Evolutionary conservation across 148 eudicot genomes (phyloP), one percentile per base, ranked within the genome.

Genomic region (Agrostemma githago): DNA sequence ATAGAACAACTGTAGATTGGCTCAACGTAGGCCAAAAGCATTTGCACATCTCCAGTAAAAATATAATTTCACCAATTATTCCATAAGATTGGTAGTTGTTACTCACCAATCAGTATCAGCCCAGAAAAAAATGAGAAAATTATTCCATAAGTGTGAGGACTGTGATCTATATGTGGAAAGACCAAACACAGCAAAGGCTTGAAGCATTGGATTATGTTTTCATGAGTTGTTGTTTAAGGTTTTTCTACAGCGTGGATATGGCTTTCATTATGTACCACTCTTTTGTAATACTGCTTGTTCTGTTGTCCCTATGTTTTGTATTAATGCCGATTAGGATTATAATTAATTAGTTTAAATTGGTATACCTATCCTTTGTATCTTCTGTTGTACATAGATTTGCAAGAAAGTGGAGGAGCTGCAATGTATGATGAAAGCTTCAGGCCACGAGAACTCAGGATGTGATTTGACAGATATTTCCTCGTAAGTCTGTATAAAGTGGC

Each of bases 331-430:
- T 66, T n/a, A 66, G 19, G 19, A 44, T 19, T 42, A 20, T 46
- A 53, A 20, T 48, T 70, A 5, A 53, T 48, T 54, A 8, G n/a
- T 41, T 12, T n/a, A 37, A 56, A 17, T 46, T 56, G 41, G 71
- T 71, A 15, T 46, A 17, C 19, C 39, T 59, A 66, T 76, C 34
- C 56, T 15, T 19, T 46, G 46, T 16, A 42, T 70, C 17, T 48
- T 66, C 40, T 70, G 66, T 61, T 66, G 64, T 61, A 46, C 63
- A 39, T 79, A 93, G 98, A 85, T 93, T 74, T 81, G 82, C 38
- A 81, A 77, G 62, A 88, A 90, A 86, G 92, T 93, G 71, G 86
- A 76, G 84, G 93, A 93, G 82, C 78, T 93, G 79, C 81, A 79
- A 82, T 82, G 75, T 60, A 72, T 83, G 84, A 21, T 83, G 80